Evolutionary conservation across 2,329 filamentous ascomycete species (phyloP), one percentile per base, ranked within the genome.

Genomic region (Penicillium sp.): DNA sequence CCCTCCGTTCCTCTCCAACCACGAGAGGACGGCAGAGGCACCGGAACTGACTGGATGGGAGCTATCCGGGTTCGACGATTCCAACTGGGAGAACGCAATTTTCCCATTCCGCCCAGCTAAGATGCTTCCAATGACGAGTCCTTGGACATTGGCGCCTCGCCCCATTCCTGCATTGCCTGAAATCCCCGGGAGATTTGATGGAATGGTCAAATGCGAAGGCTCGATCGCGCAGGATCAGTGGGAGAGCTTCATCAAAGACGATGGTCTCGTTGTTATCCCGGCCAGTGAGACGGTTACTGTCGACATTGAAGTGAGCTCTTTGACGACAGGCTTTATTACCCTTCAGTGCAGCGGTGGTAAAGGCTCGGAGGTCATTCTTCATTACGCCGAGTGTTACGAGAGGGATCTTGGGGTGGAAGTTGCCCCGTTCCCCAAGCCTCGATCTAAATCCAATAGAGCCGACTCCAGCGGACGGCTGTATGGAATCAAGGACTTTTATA

Each of bases 321-420:
- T 60, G 33, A 61, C 58, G 13, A 66, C 65, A 9, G 65, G 55
- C 24, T 67, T 65, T 35, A 49, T 67, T 17, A 57, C 47, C 24
- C 55, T 67, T 12, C 53, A 64, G 28, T 60, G 56, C 37, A 38
- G 59, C 9, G 55, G 37, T 10, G 61, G 60, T 17, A 22, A 54
- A 13, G 55, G 63, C 3, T 63, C 66, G 13, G 58, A 38, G 4
- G 59, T 69, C 44, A 58, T 62, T 5, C 33, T 72, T 3, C 55
- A 68, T 4, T 72, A 65, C 40, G 64, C 70, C 3, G 70, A 72
- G 35, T 70, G 68, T 38, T 71, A 70, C 50, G 70, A 72, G 59
- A 64, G 62, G 58, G 62, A 64, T n/a, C 62, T 64, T 1, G 62
- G 59, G 4, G 42, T 64, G 5, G 62, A 64, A 8, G 50, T 13